Evolutionary conservation across 225 moss, liverwort and hornwort species (phyloP), one percentile per base, ranked within the genome.

Genomic region (Ulota crispa): DNA sequence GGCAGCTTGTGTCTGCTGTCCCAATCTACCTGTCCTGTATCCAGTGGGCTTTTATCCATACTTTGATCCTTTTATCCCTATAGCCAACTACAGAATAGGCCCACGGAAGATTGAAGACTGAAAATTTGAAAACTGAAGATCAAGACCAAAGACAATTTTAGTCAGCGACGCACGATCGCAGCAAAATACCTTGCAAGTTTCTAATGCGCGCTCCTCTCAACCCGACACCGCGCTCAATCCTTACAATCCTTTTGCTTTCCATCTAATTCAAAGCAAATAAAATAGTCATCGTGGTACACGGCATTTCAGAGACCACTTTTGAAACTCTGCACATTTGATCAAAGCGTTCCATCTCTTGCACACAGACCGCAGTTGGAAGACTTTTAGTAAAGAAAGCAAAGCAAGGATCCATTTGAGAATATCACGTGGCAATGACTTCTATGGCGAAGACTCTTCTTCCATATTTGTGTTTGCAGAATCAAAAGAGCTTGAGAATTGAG

Each of bases 301-400:
- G 43, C 73, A 71, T 70, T 50, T 68, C 64, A 72, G 66, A 37
- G 82, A 87, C 36, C 52, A 37, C 32, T 87, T 79, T 64, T 89
- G 86, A 42, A 89, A 89, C 2, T 80, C 77, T 19, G 67, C 16
- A 42, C 80, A 80, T 21, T 80, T 47, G 42, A 89, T 85, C 64
- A 87, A 43, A 47, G 66, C 73, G 59, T 87, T 83, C 87, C 89
- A 89, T 64, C 85, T 82, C 87, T 85, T 89, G 80, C 87, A 87
- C n/a, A 89, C 82, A 23, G 56, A 56, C 34, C 87, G 87, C 7
- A 83, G 23, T 70, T 53, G 85, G 41, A 87, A 89, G 53, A 89
- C 20, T 11, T 83, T 56, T 14, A 80, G 83, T 32, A 89, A 80
- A 4, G 83, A 74, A 20, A 89, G 74, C 32, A 82, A 80, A 59